phyloP scores from a whole-genome alignment of 345 rosid species.

The Pistacia integerrima region DNA sequence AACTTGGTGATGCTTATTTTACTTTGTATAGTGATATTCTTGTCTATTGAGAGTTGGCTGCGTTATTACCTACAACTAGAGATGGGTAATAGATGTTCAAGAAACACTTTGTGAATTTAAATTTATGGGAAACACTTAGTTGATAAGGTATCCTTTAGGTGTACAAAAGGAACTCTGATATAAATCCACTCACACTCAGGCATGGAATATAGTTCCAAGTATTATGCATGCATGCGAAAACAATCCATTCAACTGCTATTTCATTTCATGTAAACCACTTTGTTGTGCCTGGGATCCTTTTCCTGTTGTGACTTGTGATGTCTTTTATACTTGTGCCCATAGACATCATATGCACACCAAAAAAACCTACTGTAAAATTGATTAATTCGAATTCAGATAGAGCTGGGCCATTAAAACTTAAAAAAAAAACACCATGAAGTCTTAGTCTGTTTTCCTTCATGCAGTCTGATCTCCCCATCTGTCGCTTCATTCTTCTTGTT shows the following conservation, averaged over 20 bases:
- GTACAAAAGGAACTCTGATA: too few relatives aligned
- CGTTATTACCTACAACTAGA: neutral
- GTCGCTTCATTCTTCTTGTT: neutral
- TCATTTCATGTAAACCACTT: neutral
- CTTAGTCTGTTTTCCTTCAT: neutral
- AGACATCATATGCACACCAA: neutral
- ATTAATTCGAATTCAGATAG: neutral
- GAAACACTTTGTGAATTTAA: neutral
- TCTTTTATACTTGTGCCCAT: neutral
- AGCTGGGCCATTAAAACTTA: neutral
- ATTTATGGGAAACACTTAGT: too few relatives aligned
- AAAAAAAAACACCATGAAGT: neutral
- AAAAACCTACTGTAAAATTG: neutral
- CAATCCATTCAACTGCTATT: neutral
- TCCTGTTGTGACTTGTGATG: neutral
- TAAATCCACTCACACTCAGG: too few relatives aligned
- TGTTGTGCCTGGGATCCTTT: neutral
- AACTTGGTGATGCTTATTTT: neutral
- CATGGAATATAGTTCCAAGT: neutral
- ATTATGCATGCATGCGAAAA: neutral
- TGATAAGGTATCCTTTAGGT: too few relatives aligned
- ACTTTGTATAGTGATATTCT: slow-evolving; percentile 5
- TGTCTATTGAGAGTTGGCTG: neutral
- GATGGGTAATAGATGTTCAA: neutral
- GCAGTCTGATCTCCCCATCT: too few relatives aligned